Evolutionary conservation across 306 rosid species (phyloP).

Genomic region (Elaeagnus macrophylla): DNA sequence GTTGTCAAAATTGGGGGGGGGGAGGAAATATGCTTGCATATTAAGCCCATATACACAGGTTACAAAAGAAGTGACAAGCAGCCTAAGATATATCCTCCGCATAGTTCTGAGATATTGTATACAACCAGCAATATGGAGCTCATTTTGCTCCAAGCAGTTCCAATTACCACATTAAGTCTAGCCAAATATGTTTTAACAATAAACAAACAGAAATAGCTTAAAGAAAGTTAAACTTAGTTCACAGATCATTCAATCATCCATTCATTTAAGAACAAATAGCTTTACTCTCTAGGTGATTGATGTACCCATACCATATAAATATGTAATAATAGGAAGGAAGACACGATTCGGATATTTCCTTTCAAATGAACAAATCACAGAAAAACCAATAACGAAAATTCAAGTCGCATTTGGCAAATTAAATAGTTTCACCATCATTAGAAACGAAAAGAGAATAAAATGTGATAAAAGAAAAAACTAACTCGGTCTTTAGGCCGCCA

Average conservation of each 20-base stretch:
- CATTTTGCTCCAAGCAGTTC: background rate
- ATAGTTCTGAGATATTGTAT: background rate
- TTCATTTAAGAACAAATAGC: background rate
- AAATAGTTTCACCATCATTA: background rate
- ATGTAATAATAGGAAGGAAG: background rate
- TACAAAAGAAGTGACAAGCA: background rate
- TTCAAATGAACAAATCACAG: background rate
- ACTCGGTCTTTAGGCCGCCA: constrained; percentile 96
- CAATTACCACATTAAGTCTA: background rate
- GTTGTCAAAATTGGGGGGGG: too few species aligned
- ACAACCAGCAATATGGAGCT: background rate
- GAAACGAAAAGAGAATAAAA: background rate
- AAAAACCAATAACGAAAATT: background rate
- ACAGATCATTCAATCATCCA: background rate
- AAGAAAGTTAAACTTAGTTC: background rate
- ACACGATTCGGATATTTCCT: background rate
- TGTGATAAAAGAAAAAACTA: constrained; percentile 15
- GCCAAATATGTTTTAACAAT: background rate
- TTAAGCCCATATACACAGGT: background rate
- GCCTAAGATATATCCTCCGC: background rate
- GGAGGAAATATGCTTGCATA: background rate
- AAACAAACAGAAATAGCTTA: background rate
- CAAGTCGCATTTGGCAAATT: background rate
- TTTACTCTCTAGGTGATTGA: background rate
- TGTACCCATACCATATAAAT: background rate